Evolutionary conservation across 495 filamentous ascomycete genomes (phyloP).

Genomic region (Lineolata rhizophorae): DNA sequence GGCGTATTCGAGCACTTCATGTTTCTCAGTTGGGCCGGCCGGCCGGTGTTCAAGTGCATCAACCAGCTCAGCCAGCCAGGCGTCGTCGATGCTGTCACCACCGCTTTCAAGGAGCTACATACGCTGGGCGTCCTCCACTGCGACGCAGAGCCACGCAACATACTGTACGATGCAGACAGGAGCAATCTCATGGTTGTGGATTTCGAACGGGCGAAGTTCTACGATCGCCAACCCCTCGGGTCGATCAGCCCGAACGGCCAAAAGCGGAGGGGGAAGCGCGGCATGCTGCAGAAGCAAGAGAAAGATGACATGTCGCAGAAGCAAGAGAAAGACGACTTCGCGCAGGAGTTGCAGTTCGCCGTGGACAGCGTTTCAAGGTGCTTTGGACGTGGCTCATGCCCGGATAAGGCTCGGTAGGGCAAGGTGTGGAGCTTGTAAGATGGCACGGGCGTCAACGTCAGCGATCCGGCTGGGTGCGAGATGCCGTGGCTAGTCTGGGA

Average conservation of each 20-base stretch:
- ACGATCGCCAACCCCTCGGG: slow-evolving; percentile 4
- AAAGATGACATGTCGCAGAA: neutral
- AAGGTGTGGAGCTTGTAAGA: no score
- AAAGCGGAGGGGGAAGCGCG: neutral
- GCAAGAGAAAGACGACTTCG: neutral
- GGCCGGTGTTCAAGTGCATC: neutral
- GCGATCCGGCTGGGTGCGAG: no score
- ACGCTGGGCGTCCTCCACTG: slow-evolving; percentile 8
- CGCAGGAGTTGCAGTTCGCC: neutral
- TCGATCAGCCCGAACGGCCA: slow-evolving; percentile 4
- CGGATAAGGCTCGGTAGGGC: no score
- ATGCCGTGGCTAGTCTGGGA: no score
- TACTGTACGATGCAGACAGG: slow-evolving; percentile 8
- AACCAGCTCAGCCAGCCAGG: neutral
- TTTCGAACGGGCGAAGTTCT: slow-evolving; percentile 10
- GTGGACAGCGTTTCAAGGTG: slow-evolving; percentile 1
- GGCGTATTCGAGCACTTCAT: slow-evolving; percentile 15
- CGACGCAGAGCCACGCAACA: slow-evolving; percentile 11
- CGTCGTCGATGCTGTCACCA: slow-evolving; percentile 1
- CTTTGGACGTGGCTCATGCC: no score
- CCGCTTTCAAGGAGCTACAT: slow-evolving; percentile 8
- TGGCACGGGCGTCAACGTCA: no score
- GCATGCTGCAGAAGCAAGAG: neutral
- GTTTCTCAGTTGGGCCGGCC: slow-evolving; percentile 8
- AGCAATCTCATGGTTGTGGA: slow-evolving; percentile 11